These are phyloP conservation scores for Acanthamoeba comandoni DNA, from an alignment of 208 protist genomes.

Conservation along the genomic window DNA sequence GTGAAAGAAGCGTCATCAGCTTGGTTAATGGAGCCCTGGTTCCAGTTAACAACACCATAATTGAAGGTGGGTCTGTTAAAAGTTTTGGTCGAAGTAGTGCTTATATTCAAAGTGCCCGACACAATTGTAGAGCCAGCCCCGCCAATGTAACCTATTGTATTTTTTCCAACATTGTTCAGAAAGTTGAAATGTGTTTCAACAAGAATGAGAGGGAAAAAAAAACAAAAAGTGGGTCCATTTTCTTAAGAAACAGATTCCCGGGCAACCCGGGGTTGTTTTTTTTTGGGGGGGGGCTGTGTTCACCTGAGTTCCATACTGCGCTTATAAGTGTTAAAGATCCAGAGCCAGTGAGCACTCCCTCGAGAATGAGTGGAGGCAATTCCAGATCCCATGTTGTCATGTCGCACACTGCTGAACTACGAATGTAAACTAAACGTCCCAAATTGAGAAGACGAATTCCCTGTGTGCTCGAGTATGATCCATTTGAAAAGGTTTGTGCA, in stretches of 20 bases:
- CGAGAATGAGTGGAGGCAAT: conserved; percentile 25
- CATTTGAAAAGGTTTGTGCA: background rate
- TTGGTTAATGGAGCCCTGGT: conserved; percentile 25
- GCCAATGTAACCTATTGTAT: no score
- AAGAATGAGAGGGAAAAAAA: no score
- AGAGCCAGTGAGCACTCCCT: conserved; percentile 40
- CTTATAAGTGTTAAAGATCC: background rate
- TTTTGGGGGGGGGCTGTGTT: conserved; percentile 4
- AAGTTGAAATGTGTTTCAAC: background rate
- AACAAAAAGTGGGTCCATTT: conserved; percentile 22
- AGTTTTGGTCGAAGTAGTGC: no score
- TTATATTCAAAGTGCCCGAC: no score
- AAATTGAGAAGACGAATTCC: background rate
- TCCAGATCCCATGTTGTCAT: conserved; percentile 29
- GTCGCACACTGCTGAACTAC: conserved; percentile 39
- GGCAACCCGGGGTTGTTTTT: no score
- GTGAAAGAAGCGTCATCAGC: conserved; percentile 17
- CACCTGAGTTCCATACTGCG: conserved; percentile 32
- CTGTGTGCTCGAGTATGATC: conserved; percentile 11
- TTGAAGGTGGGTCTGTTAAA: no score
- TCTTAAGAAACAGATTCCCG: no score
- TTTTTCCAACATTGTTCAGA: no score
- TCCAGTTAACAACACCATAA: conserved; percentile 4
- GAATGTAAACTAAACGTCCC: background rate
- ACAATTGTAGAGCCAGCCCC: no score